Base-by-base conservation (phyloP, 2,329 filamentous ascomycete species). In the Fusarium sp. region DNA sequence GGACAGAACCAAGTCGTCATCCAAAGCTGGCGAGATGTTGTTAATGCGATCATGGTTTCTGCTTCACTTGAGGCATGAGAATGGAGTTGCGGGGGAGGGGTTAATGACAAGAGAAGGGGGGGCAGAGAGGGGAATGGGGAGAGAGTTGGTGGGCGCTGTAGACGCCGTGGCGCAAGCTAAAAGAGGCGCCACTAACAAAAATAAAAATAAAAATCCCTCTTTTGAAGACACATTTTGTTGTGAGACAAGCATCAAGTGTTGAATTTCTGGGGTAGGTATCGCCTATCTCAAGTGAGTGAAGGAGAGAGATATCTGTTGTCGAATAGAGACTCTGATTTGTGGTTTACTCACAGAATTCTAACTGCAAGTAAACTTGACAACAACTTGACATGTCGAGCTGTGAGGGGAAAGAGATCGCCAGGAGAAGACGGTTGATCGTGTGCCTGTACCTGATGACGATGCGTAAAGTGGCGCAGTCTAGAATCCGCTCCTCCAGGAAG, bases 371-470 rank as follows among this genome's bases (percentile, higher is more conserved):
- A 13, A 32, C 31, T 32, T 29, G 27, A 29, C 27, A 29, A 9
- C 25, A 29, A 9, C 25, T 21, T 48, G 17, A 8, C 3, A 29
- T 25, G 42, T 32, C 43, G 43, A 37, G 35, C 47, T 29, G 15
- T 27, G 29, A 31, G 41, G 43, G 44, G 25, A 55, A 43, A 51
- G n/a, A 29, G 49, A 55, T 47, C 48, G 42, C 49, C 41, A 59
- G 44, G 49, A 55, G 53, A 60, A 47, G 41, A 43, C 35, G 48
- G 27, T 39, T 56, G 32, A 61, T 55, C 38, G 55, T 49, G 57
- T 61, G 15, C 36, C 49, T 45, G 56, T 61, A 29, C 57, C 57
- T 60, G 56, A 45, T 55, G 56, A 60, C 49, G 55, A 56, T 46
- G 33, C 25, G 35, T 29, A 43, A 45, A 14, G 56, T 61, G 57